phyloP scores from a whole-genome alignment of 2,329 filamentous ascomycete species.

The Trichothecium roseum region DNA sequence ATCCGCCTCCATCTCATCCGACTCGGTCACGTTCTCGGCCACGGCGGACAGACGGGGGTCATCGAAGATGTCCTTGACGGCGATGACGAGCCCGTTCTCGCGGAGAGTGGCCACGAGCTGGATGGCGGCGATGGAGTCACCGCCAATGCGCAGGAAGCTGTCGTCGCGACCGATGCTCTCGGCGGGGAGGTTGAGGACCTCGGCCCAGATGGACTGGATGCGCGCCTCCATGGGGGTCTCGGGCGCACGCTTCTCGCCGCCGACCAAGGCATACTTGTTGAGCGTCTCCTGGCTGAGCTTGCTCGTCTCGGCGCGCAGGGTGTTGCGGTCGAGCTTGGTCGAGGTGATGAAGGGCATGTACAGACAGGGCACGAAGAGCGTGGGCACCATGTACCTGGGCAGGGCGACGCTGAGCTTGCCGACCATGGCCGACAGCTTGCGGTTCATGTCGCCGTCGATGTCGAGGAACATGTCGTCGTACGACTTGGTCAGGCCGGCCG shows the following conservation, averaged over 20 bases:
- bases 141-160: slow-evolving; percentile 8
- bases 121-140: slow-evolving; percentile 10
- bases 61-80: slow-evolving; percentile 8
- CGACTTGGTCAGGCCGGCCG: slow-evolving; percentile 4
- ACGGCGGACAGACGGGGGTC: slow-evolving; percentile 6
- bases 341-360: slow-evolving; percentile 10
- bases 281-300: not conserved
- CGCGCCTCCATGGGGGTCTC: slow-evolving; percentile 20
- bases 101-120: slow-evolving; percentile 2
- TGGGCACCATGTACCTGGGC: slow-evolving; percentile 11
- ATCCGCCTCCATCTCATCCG: not conserved
- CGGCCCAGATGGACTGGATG: slow-evolving; percentile 9
- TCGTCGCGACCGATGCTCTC: slow-evolving; percentile 5
- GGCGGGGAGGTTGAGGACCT: slow-evolving; percentile 1
- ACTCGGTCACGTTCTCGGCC: not conserved
- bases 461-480: slow-evolving; percentile 1
- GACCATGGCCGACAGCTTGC: slow-evolving; percentile 8
- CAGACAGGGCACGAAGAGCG: slow-evolving; percentile 8
- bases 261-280: slow-evolving; percentile 1
- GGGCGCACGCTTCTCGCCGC: slow-evolving; percentile 17
- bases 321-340: slow-evolving; percentile 5
- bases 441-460: slow-evolving; percentile 5
- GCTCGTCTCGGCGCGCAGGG: not conserved
- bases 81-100: slow-evolving; percentile 3
- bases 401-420: slow-evolving; percentile 6